Conservation (phyloP, 345 rosid genomes). For the Sonneratia alba region DNA sequence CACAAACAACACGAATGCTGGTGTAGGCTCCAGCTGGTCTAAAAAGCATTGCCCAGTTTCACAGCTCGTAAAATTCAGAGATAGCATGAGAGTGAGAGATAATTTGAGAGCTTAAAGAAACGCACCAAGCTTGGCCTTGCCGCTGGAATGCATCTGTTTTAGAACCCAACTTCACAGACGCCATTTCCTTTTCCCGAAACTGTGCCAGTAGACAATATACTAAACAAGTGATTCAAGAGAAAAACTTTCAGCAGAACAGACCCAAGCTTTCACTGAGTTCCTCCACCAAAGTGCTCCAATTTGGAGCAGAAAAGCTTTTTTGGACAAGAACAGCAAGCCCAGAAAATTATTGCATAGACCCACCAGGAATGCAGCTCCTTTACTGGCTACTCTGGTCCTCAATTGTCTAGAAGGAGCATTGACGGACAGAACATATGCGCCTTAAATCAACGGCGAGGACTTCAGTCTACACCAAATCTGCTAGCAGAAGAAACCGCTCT, state of each 20-base stretch:
- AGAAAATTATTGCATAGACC: neutral
- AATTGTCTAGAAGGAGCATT: neutral
- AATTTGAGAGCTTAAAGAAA: neutral
- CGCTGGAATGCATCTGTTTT: slow-evolving; percentile 85
- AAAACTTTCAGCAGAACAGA: neutral
- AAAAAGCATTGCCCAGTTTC: neutral
- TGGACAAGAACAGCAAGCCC: neutral
- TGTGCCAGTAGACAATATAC: neutral
- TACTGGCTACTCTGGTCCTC: neutral
- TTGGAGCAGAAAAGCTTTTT: neutral
- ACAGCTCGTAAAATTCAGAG: neutral
- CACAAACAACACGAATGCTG: neutral
- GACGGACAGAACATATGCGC: neutral
- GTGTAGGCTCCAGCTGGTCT: neutral
- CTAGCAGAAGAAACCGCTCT: neutral
- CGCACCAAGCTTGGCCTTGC: slow-evolving; percentile 98
- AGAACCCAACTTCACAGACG: slow-evolving; percentile 87
- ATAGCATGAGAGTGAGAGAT: neutral
- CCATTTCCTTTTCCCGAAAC: slow-evolving; percentile 32
- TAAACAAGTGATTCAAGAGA: neutral
- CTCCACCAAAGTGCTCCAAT: neutral
- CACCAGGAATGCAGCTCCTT: neutral
- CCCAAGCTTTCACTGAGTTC: neutral
- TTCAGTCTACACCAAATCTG: neutral
- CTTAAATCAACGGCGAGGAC: neutral